Evolutionary conservation across 495 filamentous ascomycete genomes (phyloP).

Genomic region (Penicillium manginii): DNA sequence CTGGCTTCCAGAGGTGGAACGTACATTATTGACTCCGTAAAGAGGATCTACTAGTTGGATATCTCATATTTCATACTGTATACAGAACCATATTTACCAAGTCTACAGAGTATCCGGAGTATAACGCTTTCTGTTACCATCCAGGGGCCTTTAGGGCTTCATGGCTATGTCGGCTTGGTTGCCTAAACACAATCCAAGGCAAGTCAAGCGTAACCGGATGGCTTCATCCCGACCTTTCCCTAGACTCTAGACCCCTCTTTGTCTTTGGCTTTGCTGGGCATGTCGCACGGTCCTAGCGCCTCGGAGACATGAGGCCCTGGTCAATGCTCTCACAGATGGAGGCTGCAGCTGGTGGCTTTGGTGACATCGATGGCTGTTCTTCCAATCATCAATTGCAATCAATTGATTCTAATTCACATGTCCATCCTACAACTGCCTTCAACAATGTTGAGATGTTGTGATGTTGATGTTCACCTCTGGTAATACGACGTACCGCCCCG

Average conservation of each 20-base stretch:
- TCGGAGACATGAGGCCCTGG: background rate
- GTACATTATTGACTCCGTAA: background rate
- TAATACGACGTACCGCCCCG: constrained; percentile 4
- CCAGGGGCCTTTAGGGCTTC: background rate
- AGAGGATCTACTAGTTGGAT: background rate
- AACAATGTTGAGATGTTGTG: too few relatives aligned
- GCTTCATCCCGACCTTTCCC: background rate
- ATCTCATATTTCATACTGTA: too few relatives aligned
- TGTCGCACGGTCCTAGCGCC: constrained; percentile 14
- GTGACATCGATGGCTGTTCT: constrained; percentile 5
- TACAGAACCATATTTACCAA: too few relatives aligned
- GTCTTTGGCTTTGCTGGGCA: background rate
- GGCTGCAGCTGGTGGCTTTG: constrained; percentile 2
- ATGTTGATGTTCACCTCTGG: background rate
- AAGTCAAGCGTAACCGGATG: constrained; percentile 3
- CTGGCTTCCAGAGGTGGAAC: constrained; percentile 12
- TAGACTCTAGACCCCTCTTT: background rate
- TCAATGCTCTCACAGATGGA: background rate
- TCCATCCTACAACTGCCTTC: too few relatives aligned
- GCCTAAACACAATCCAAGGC: constrained; percentile 1
- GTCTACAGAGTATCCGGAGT: too few relatives aligned
- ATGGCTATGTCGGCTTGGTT: background rate
- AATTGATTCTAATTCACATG: background rate
- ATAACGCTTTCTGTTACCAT: too few relatives aligned
- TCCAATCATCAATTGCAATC: background rate